Conservation (phyloP, 768 basidiomycete species). For the Termitomyces titanicus region DNA sequence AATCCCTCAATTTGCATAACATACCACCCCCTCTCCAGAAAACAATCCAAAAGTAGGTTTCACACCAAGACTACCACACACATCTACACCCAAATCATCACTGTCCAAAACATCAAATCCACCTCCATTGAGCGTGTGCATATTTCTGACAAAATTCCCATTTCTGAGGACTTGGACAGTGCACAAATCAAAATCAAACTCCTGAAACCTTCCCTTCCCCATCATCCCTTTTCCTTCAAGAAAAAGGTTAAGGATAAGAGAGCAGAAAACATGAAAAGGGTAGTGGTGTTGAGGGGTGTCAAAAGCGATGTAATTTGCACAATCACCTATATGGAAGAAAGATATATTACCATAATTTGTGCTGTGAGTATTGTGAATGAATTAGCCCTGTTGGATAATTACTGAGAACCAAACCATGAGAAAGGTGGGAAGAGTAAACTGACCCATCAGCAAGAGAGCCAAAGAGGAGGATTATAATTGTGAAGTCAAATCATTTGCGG, state of each 20-base stretch:
- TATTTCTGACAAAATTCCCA: constrained; percentile 22
- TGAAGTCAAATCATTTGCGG: constrained; percentile 70
- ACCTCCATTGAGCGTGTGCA: constrained; percentile 13
- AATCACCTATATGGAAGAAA: neutral
- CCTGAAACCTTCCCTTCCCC: neutral
- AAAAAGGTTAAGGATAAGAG: neutral
- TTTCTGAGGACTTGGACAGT: constrained; percentile 17
- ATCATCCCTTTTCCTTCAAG: neutral
- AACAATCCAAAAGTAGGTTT: constrained; percentile 20
- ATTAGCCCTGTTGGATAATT: constrained; percentile 40
- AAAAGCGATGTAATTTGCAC: constrained; percentile 14
- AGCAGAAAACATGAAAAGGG: neutral
- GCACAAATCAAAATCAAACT: constrained; percentile 4
- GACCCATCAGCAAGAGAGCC: constrained; percentile 63
- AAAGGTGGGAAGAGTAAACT: constrained; percentile 21
- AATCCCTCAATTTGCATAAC: constrained; percentile 24
- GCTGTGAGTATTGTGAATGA: constrained; percentile 63
- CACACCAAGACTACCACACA: constrained; percentile 18
- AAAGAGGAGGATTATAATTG: constrained; percentile 55
- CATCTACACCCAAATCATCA: constrained; percentile 21
- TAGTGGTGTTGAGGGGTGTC: constrained; percentile 15
- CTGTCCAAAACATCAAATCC: constrained; percentile 20
- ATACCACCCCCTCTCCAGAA: constrained; percentile 23
- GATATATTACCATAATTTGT: constrained; percentile 58
- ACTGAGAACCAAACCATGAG: neutral